Percentiles rank a stretch among this genome's conserved stretches.
Conservation (phyloP, 2,329 filamentous ascomycete species). For the Neofusicoccum cordaticola region DNA sequence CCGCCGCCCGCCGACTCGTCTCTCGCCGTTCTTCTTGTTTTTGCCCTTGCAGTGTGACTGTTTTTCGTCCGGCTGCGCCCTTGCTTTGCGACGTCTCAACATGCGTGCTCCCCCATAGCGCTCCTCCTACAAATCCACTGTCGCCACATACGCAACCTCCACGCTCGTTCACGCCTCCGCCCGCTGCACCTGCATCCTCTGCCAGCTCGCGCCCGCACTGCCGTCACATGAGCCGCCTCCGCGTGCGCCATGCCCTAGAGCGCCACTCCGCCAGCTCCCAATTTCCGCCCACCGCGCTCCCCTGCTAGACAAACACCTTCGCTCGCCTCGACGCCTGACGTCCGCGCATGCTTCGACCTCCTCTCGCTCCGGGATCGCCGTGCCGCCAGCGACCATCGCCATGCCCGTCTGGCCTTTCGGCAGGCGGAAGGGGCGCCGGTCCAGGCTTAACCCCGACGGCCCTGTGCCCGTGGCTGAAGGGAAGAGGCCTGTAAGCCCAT, state of each 20-base stretch:
- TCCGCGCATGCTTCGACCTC: constrained; percentile 7
- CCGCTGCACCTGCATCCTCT: neutral
- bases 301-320: constrained; percentile 10
- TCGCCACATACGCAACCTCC: constrained; percentile 11
- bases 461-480: constrained; percentile 53
- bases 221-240: constrained; percentile 75
- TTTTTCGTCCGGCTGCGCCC: constrained; percentile 2
- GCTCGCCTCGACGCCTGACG: constrained; percentile 10
- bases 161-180: neutral
- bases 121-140: constrained; percentile 13
- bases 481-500: constrained; percentile 29
- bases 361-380: constrained; percentile 9
- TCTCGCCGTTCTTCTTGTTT: neutral
- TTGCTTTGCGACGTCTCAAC: constrained; percentile 15
- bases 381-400: constrained; percentile 22
- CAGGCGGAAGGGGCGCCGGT: constrained; percentile 20
- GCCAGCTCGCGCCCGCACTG: constrained; percentile 67
- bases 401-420: constrained; percentile 87
- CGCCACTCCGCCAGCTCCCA: constrained; percentile 10
- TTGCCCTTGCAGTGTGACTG: constrained; percentile 14
- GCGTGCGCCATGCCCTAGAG: constrained; percentile 70
- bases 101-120: constrained; percentile 9
- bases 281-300: constrained; percentile 1
- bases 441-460: constrained; percentile 21
- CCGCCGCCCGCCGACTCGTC: neutral